Evolutionary conservation across 2,329 filamentous ascomycete genomes (phyloP), one percentile per base, ranked within the genome.

Genomic region (Ceratocystis destructans): DNA sequence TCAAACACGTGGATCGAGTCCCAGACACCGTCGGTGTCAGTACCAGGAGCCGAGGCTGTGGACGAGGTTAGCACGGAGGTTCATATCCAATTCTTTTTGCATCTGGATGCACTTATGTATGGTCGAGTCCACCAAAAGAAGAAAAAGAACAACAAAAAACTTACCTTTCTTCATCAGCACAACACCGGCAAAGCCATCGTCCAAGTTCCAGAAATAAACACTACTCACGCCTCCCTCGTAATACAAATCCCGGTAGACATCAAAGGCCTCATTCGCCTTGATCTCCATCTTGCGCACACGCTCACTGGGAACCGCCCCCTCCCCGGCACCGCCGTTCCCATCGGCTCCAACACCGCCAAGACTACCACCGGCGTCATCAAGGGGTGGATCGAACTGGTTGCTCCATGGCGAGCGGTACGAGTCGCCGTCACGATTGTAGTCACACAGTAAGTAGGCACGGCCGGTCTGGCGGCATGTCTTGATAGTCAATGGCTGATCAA

Each of bases 1-100:
- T 99, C 94, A 75, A 99, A 96, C 71, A 99, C 94, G 79, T 99
- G 94, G 74, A 99, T 97, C 70, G 90, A 96, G 78, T 99, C 94
- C 94, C 94, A 99, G 66, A 90, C 87, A 67, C 91, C 92, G 66
- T 88, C 83, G 73, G 83, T 86, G 71, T 82, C 83, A 74, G 79
- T 82, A 71, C 81, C 83, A 69, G 81, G 86, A 66, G 80, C 85
- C 71, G 83, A 87, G 73, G 83, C 87, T 92, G 69, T 68, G 17
- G 22, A n/a, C 63, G 63, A 53, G 31, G 64, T 64, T 55, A 65
- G 48, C 28, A 5, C 3, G 7, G 15, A 7, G 12, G 10, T 41
- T 15, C 3, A 41, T 12, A 10, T 41, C 3, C 10, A 41, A 15
- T 12, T 1, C 3, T 12, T 12, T 41, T 41, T 15, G 10, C 12